Conservation (phyloP, 805 yeast genomes). For the Candida dendrica region DNA sequence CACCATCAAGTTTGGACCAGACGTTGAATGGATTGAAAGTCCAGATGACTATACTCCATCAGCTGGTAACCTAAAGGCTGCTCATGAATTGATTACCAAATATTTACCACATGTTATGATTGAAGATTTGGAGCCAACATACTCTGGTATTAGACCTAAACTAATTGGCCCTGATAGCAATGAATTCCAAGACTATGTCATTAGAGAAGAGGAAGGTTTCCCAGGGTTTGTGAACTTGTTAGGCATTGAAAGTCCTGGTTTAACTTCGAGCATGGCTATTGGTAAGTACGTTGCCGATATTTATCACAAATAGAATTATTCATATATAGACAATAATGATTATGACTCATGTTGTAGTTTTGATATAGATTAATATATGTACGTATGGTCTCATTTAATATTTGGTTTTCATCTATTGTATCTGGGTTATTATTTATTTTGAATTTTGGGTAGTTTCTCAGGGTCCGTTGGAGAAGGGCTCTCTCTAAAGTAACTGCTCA, state of each 20-base stretch:
- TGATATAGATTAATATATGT: too few relatives aligned
- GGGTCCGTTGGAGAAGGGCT: slow-evolving; percentile 69
- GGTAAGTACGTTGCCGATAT: slow-evolving; percentile 57
- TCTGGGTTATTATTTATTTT: too few relatives aligned
- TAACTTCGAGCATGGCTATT: slow-evolving; percentile 78
- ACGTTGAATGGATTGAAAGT: slow-evolving; percentile 67
- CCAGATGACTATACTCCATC: slow-evolving; percentile 42
- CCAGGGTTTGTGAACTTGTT: slow-evolving; percentile 75
- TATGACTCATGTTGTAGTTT: too few relatives aligned
- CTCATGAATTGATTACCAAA: slow-evolving; percentile 47
- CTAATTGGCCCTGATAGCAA: slow-evolving; percentile 36
- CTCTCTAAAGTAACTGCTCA: slow-evolving; percentile 64
- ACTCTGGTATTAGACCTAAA: slow-evolving; percentile 84
- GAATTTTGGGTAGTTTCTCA: slow-evolving; percentile 44
- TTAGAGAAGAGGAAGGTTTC: slow-evolving; percentile 60
- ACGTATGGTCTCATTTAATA: too few relatives aligned
- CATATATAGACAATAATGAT: too few relatives aligned
- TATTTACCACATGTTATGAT: slow-evolving; percentile 57
- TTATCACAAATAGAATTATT: slow-evolving; percentile 9
- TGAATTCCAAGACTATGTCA: slow-evolving; percentile 65
- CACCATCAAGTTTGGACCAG: slow-evolving; percentile 80
- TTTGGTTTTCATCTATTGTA: too few relatives aligned
- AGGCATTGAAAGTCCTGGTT: slow-evolving; percentile 88
- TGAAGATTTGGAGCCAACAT: slow-evolving; percentile 53
- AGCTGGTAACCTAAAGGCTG: slow-evolving; percentile 41